Evolutionary conservation across 140 eudicot species (phyloP).

Genomic region (Bidens hawaiensis): DNA sequence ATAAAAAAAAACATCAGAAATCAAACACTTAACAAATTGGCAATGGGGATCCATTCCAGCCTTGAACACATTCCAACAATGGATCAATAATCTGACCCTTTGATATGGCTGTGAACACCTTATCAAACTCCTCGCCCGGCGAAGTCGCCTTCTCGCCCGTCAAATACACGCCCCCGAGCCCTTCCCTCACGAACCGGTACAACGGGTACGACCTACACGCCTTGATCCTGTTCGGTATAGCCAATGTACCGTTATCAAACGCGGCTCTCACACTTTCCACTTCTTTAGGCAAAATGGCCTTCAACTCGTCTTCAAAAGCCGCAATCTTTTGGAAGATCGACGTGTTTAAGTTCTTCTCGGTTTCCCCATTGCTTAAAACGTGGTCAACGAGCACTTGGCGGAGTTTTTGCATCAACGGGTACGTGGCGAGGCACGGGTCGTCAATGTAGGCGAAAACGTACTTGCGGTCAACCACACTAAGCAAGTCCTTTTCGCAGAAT

Average conservation of each 20-base stretch:
- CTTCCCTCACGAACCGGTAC: conserved; percentile 72
- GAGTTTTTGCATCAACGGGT: too few species aligned
- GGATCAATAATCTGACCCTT: conserved; percentile 77
- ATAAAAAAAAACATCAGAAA: conserved; percentile 7
- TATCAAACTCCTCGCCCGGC: conserved; percentile 89
- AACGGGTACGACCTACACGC: conserved; percentile 79
- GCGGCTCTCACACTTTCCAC: conserved; percentile 57
- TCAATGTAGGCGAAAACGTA: conserved; percentile 61
- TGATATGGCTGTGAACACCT: conserved; percentile 71
- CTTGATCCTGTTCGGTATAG: conserved; percentile 57
- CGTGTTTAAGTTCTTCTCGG: conserved; percentile 42
- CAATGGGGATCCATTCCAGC: conserved; percentile 84
- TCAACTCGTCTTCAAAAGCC: too few species aligned
- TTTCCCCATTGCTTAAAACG: conserved; percentile 58
- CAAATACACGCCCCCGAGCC: conserved; percentile 44
- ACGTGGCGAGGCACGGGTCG: conserved; percentile 67
- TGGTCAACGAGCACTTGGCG: conserved; percentile 77
- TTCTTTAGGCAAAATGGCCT: conserved; percentile 55
- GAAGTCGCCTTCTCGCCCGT: conserved; percentile 75
- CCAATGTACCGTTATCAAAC: conserved; percentile 44
- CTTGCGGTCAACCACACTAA: conserved; percentile 67
- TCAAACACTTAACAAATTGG: conserved; percentile 48
- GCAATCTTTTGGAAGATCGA: too few species aligned
- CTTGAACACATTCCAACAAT: conserved; percentile 71
- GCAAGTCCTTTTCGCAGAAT: too few species aligned